Base-by-base conservation (phyloP, 1,284 basidiomycete genomes). In the Irpex rosettiformis region DNA sequence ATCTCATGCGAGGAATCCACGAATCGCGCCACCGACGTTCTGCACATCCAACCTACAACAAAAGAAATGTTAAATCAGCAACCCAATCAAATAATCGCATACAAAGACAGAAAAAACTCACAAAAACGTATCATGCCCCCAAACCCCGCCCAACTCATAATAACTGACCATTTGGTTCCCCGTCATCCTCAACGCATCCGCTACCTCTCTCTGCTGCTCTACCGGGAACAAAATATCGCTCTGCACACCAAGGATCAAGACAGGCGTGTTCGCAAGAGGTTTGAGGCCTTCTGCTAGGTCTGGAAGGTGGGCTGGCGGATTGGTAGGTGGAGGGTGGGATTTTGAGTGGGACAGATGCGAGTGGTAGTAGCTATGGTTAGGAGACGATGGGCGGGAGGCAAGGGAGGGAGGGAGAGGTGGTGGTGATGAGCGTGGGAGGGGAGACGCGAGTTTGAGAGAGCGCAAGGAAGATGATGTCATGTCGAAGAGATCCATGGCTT, bases 401-500 rank as follows among this genome's bases (percentile, higher is more conserved):
- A 67, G 61, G 51, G 68, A 69, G 11, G 61, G 63, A n/a, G 69
- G 65, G 25, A 63, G 67, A n/a, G 64, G 66, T 54, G 67, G 64
- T 58, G 62, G 65, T 55, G 66, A 60, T 62, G 52, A 58, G 55
- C 55, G 61, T 25, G 68, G 69, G 24, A 72, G 64, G 37, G 72
- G 75, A 58, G 75, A 65, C 24, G 64, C 62, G 52, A 89, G 73
- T 42, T 82, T 79, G 21, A 98, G 81, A 43, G 86, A 83, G 42
- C 81, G 73, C 3, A 99, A 81, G 3, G 94, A 84, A 24, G 92
- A 82, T 3, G 80, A 79, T 0, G 94, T 94, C 86, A 99, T 90
- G 76, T 98, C 96, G 73, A 99, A 99, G 1, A 99, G 81, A 73
- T 99, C 96, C 96, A 99, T 99, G 18, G 97, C 96, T 77, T 99